Evolutionary conservation across 805 yeast genomes (phyloP).

Genomic region (Yamadazyma phyllophila): DNA sequence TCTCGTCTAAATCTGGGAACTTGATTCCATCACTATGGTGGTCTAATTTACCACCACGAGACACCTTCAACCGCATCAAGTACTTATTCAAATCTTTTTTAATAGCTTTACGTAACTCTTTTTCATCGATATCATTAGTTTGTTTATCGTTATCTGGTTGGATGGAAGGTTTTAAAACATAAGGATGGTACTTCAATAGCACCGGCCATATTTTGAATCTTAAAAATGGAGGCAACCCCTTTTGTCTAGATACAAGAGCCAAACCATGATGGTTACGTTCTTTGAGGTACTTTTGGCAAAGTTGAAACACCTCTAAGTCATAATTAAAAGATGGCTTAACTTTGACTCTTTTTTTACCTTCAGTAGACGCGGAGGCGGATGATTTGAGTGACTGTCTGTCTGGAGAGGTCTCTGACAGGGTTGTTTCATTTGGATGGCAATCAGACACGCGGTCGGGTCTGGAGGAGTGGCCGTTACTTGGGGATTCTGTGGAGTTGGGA

Average conservation of each 20-base stretch:
- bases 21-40: neutral
- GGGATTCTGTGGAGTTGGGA: neutral
- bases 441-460: neutral
- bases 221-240: constrained; percentile 81
- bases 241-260: constrained; percentile 75
- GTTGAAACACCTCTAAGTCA: constrained; percentile 47
- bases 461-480: no score
- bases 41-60: constrained; percentile 1
- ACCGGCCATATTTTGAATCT: constrained; percentile 85
- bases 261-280: constrained; percentile 68
- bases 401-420: constrained; percentile 3
- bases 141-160: constrained; percentile 49
- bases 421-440: neutral
- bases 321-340: constrained; percentile 29
- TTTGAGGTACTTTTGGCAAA: constrained; percentile 55
- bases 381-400: constrained; percentile 4
- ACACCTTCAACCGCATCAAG: constrained; percentile 44
- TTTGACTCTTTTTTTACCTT: neutral
- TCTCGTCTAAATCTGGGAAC: constrained; percentile 24
- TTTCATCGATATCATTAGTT: constrained; percentile 14
- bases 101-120: constrained; percentile 35
- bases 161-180: constrained; percentile 72
- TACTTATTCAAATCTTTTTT: constrained; percentile 61
- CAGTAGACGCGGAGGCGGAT: neutral
- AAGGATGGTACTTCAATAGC: constrained; percentile 77